phyloP scores from a whole-genome alignment of 192 early-diverging fungal species.

The Podila verticillata region DNA sequence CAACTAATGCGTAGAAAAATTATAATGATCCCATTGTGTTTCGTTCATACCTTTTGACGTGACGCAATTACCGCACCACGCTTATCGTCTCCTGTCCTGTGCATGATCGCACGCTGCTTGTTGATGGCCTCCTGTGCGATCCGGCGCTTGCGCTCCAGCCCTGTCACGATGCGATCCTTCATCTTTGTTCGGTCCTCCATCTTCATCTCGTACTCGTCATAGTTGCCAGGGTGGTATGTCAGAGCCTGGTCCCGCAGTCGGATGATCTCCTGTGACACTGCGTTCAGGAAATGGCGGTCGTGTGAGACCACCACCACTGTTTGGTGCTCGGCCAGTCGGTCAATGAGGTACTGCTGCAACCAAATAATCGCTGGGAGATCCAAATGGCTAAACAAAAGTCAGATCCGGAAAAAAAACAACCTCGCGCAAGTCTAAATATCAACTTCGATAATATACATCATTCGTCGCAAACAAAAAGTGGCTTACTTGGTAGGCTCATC shows the following conservation, averaged over 20 bases:
- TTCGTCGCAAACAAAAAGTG: background rate
- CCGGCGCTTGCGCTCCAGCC: slow-evolving; percentile 74
- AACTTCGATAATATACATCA: too few species aligned
- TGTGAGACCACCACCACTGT: slow-evolving; percentile 91
- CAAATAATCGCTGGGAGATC: slow-evolving; percentile 93
- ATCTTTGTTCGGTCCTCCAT: slow-evolving; percentile 74
- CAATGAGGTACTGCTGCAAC: slow-evolving; percentile 82
- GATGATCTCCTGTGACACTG: slow-evolving; percentile 81
- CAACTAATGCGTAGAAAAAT: background rate
- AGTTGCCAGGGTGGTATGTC: slow-evolving; percentile 85
- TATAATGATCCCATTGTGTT: too few species aligned
- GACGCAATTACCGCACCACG: slow-evolving; percentile 76
- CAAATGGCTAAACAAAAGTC: slow-evolving; percentile 63
- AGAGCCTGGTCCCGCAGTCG: slow-evolving; percentile 76
- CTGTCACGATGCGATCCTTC: slow-evolving; percentile 70
- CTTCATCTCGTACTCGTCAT: slow-evolving; percentile 82
- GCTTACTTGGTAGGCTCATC: slow-evolving; percentile 82
- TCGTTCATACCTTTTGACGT: slow-evolving; percentile 70
- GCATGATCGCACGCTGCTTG: slow-evolving; percentile 75
- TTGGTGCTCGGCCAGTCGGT: slow-evolving; percentile 59
- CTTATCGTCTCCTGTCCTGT: slow-evolving; percentile 86
- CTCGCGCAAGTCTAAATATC: too few species aligned
- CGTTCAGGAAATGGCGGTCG: slow-evolving; percentile 88
- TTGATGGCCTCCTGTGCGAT: slow-evolving; percentile 83
- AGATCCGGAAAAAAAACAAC: too few species aligned